Evolutionary conservation across 2,329 filamentous ascomycete species (phyloP), one percentile per base, ranked within the genome.

Genomic region (Parascedosporium putredinis): DNA sequence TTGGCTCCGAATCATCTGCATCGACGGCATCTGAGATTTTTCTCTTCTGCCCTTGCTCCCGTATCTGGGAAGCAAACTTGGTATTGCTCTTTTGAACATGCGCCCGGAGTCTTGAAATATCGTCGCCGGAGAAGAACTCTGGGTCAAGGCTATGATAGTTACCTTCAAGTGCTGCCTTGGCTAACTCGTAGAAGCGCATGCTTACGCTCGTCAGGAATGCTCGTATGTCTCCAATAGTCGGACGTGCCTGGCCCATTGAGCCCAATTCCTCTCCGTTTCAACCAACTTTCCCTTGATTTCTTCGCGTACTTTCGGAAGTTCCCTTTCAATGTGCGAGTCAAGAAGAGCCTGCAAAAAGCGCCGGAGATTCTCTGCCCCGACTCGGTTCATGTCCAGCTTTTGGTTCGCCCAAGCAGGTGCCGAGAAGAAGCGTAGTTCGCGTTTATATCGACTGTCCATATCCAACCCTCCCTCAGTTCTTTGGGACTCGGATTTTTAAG

Each of bases 341-440:
- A 63, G 54, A 1, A 63, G 47, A 3, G 56, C 50, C 38, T 60
- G 56, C 10, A 63, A 38, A 44, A 57, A 59, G 10, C 24, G 36
- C 29, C 53, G 56, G 16, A 54, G 53, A 22, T 55, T 52, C 8
- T 51, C 50, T 7, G 54, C 54, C 4, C 60, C 59, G 10, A 62
- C 52, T n/a, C 56, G 55, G n/a, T 49, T 51, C 46, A 52, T 47
- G 36, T 60, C 55, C 1, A 61, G 48, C 4, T 24, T 25, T 20
- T 58, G 52, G 3, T 57, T 56, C 12, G 64, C 59, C 53, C 63
- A 70, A 9, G 63, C 59, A 8, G 62, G 57, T 31, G 66, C 68
- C 12, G 58, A 59, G 47, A 74, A 59, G 12, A 66, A 66, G 49
- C 69, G 64, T 62, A 67, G 67, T 22, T 72, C 71, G 0, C 68